A percentile compares a stretch with the other conserved stretches of the same genome.
phyloP scores from a whole-genome alignment of 2,329 filamentous ascomycete genomes.

The Talaromyces sp. region DNA sequence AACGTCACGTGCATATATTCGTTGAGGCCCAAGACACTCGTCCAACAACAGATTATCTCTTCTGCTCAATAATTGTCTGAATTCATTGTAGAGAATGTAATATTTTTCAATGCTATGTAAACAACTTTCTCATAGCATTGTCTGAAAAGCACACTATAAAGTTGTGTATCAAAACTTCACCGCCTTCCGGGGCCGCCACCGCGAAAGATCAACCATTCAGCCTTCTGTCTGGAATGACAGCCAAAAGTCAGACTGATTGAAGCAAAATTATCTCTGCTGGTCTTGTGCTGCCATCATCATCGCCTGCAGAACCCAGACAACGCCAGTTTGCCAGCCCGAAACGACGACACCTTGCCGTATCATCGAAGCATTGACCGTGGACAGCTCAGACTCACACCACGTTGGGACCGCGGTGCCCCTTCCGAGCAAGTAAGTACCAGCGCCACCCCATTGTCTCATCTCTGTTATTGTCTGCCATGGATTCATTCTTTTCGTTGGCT shows the following conservation, averaged over 20 bases:
- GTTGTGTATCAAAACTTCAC: constrained; percentile 1
- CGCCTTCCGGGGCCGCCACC: constrained; percentile 3
- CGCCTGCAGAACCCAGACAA: neutral
- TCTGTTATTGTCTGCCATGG: neutral
- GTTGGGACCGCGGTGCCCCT: neutral
- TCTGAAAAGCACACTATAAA: neutral
- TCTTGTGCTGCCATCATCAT: neutral
- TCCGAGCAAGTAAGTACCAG: neutral
- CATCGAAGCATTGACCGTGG: neutral
- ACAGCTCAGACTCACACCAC: neutral
- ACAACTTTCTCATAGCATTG: neutral
- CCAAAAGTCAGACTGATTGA: neutral
- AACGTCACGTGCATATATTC: neutral
- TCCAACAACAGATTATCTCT: neutral
- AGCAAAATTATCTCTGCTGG: neutral
- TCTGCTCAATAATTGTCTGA: neutral
- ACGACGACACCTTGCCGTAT: neutral
- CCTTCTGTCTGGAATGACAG: neutral
- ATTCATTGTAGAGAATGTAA: neutral
- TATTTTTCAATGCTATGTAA: neutral
- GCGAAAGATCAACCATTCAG: neutral
- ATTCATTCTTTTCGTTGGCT: neutral
- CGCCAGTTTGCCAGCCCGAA: neutral
- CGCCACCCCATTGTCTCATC: neutral
- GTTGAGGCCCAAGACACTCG: neutral